Base-by-base conservation (phyloP, 257 asterid genomes). In the Primulina huaijiensis region DNA sequence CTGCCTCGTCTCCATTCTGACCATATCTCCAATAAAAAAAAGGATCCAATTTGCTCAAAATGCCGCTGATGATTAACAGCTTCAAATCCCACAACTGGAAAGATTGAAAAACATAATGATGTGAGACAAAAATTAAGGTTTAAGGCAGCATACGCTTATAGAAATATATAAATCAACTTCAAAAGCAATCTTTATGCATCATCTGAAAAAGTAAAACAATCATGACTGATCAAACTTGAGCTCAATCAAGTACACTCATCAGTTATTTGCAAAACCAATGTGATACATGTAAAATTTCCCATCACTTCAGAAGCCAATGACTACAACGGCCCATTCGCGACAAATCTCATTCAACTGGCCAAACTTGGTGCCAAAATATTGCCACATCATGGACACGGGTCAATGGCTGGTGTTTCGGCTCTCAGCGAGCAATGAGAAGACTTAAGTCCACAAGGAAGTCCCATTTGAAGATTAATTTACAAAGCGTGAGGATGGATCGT, bases 1-100 rank as follows among this genome's bases (percentile, higher is more conserved):
- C 78, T 53, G 81, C 73, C 53, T 79, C 25, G 52, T 72, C 57
- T 84, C 89, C 90, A 90, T 88, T 69, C 60, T 14, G 2, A 55
- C 37, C 33, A 66, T 69, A 10, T 70, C 63, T 67, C 65, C 62
- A 65, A 73, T 62, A 7, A 66, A 68, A 23, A 57, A 64, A 73
- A 69, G 16, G 20, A 5, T 38, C 11, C 56, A 33, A 33, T 66
- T 27, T 73, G 61, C 53, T 46, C 52, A 60, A 68, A 34, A 25
- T 11, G 35, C 4, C 46, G 9, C 34, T 27, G 72, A 14, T 34
- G 76, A 67, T 66, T 64, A 69, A 62, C 62, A 69, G 74, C 60
- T 46, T 35, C 62, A 70, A 50, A 50, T 50, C 65, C 74, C 27
- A 68, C 57, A 11, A 55, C 83, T 73, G 79, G 55, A 72, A 64